These are phyloP conservation scores for Proliferodiscus dingleyae DNA, from an alignment of 2,329 filamentous ascomycete genomes.

Conservation along the genomic window DNA sequence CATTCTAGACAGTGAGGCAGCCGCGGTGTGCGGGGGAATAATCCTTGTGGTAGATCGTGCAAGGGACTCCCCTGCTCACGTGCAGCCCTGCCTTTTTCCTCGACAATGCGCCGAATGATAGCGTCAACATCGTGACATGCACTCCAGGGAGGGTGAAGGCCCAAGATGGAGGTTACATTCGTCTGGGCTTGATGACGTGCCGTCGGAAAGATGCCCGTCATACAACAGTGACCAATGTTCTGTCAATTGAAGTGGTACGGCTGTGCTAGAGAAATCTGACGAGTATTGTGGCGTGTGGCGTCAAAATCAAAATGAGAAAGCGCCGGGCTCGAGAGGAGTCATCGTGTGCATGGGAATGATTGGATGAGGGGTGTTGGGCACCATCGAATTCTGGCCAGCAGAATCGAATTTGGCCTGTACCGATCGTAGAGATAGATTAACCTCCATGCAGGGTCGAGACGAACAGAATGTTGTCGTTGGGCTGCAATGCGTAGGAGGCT, in stretches of 20 bases:
- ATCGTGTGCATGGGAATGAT: constrained; percentile 1
- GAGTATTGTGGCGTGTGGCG: constrained; percentile 1
- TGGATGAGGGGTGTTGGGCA: neutral
- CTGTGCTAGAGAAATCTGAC: constrained; percentile 12
- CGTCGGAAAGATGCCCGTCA: neutral
- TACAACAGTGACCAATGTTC: neutral
- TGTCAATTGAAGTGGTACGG: constrained; percentile 3
- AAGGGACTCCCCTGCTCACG: constrained; percentile 16
- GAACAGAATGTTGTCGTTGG: constrained; percentile 84
- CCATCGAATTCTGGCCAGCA: too few relatives aligned
- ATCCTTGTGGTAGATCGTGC: constrained; percentile 18
- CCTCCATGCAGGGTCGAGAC: constrained; percentile 95
- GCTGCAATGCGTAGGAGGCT: constrained; percentile 78
- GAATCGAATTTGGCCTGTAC: neutral
- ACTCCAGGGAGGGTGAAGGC: too few relatives aligned
- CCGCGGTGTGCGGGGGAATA: constrained; percentile 1
- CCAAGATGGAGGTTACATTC: too few relatives aligned
- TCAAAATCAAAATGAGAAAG: constrained; percentile 8
- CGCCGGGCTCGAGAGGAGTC: constrained; percentile 5
- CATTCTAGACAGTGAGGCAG: neutral
- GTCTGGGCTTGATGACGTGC: neutral
- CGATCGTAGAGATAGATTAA: constrained; percentile 37
- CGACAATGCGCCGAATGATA: too few relatives aligned
- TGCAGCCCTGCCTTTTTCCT: constrained; percentile 4
- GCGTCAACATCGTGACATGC: neutral